Evolutionary conservation across 805 yeast species (phyloP), one percentile per base, ranked within the genome.

Genomic region (Ogataea trehalophila): DNA sequence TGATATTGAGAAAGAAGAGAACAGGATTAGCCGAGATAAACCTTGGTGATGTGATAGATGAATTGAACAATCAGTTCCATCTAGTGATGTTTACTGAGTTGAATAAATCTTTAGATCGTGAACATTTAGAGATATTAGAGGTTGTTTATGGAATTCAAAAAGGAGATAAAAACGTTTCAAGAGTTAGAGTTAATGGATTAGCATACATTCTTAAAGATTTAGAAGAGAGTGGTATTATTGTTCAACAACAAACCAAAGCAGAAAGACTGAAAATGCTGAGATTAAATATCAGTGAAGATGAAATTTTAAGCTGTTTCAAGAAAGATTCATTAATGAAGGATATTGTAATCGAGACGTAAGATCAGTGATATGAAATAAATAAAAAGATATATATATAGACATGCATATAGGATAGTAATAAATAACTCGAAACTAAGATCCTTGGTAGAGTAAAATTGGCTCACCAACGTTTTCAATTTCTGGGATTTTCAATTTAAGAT

Each of bases 391-490:
- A 15, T 26, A 33, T 37, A 39, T 47, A 37, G 40, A 26, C 17
- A 23, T 22, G 18, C 18, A 23, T 22, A 39, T 26, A 38, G 11
- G 15, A 18, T n/a, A 15, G 33, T 14, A 11, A 13, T 14, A n/a
- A 50, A 26, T 26, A 26, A 26, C 8, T 9, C 2, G 31, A 26
- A 26, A 11, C 36, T 43, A 61, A 33, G 55, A 52, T 38, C 61
- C 64, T 43, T 65, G 69, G 63, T 87, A 91, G 11, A 91, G 74
- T 44, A 92, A 73, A 26, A 92, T 73, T 4, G 99, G 99, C 63
- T 92, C 97, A n/a, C 98, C 99, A 22, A 82, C 76, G 51, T 83
- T 83, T 40, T 76, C 76, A 38, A 90, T 84, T 66, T 92, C 97
- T 2, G 94, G 95, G 17, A 92, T 75, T 43, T 85, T 85, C 56